A percentile compares a stretch with the other conserved stretches of the same genome.
Evolutionary conservation across 495 filamentous ascomycete genomes (phyloP).

Genomic region (Platismatia glauca): DNA sequence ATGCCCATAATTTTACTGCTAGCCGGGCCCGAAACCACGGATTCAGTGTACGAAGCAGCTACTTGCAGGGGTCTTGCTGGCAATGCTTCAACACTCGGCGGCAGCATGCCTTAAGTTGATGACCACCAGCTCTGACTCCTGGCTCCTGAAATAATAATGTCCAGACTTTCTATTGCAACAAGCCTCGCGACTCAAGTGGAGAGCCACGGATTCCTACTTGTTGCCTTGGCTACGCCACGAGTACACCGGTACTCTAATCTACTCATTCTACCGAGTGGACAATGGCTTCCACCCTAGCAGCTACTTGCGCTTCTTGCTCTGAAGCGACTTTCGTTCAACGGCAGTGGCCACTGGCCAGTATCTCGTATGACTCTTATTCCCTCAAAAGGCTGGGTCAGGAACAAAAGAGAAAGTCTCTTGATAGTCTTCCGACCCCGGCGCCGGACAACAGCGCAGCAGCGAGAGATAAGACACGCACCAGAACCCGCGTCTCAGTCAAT

Average conservation of each 20-base stretch:
- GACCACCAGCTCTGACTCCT: neutral
- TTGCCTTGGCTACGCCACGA: neutral
- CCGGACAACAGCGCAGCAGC: neutral
- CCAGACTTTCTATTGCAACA: neutral
- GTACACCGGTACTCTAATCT: neutral
- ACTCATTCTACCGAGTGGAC: neutral
- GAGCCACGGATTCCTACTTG: neutral
- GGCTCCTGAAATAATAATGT: neutral
- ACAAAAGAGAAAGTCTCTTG: neutral
- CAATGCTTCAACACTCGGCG: neutral
- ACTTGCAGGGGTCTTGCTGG: conserved; percentile 16
- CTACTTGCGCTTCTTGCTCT: conserved; percentile 9
- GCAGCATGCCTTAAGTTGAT: neutral
- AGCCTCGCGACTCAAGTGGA: neutral
- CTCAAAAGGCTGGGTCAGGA: neutral
- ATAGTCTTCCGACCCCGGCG: neutral
- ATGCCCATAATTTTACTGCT: neutral
- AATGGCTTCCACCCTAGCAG: neutral
- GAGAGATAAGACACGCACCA: neutral
- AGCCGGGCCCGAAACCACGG: neutral
- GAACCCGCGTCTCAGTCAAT: neutral
- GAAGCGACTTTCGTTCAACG: conserved; percentile 3
- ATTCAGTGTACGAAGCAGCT: neutral
- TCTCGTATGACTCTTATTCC: neutral
- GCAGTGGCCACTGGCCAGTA: neutral